These are phyloP conservation scores for Actinomucor elegans DNA, from an alignment of 371 early-diverging fungal species.

Conservation along the genomic window DNA sequence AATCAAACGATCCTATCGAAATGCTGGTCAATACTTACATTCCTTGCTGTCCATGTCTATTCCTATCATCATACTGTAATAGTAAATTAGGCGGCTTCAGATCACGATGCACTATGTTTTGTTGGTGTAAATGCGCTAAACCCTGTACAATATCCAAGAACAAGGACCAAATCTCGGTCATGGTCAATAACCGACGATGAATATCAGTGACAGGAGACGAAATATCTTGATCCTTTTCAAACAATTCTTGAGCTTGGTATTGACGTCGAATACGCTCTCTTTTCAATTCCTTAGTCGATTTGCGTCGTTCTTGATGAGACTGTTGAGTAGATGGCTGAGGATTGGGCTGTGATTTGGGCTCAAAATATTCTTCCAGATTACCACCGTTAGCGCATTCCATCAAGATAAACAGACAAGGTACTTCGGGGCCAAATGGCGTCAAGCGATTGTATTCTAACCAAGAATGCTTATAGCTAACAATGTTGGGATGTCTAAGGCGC, in stretches of 20 bases:
- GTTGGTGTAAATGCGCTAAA: constrained; percentile 81
- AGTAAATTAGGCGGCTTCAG: constrained; percentile 91
- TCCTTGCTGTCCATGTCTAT: constrained; percentile 17
- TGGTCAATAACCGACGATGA: constrained; percentile 52
- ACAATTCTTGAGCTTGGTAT: constrained; percentile 22
- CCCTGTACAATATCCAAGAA: constrained; percentile 90
- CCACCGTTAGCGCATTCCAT: constrained; percentile 98
- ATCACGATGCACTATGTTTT: constrained; percentile 85
- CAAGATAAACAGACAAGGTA: constrained; percentile 93
- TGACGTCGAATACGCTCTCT: constrained; percentile 39
- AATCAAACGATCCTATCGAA: constrained; percentile 6
- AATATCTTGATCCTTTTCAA: constrained; percentile 22
- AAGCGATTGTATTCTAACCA: constrained; percentile 87
- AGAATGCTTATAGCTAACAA: constrained; percentile 92
- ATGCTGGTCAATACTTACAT: constrained; percentile 10
- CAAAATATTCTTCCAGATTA: constrained; percentile 91
- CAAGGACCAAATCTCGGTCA: constrained; percentile 77
- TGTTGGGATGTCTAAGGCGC: constrained; percentile 85
- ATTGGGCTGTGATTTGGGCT: constrained; percentile 6
- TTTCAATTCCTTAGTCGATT: constrained; percentile 28
- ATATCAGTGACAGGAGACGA: not conserved
- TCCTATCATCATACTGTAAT: constrained; percentile 61
- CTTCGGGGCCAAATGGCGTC: constrained; percentile 82
- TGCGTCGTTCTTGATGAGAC: constrained; percentile 5
- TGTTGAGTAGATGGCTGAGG: not conserved